phyloP scores from a whole-genome alignment of 73 alveolate species.

The Paramecium pentaurelia region DNA sequence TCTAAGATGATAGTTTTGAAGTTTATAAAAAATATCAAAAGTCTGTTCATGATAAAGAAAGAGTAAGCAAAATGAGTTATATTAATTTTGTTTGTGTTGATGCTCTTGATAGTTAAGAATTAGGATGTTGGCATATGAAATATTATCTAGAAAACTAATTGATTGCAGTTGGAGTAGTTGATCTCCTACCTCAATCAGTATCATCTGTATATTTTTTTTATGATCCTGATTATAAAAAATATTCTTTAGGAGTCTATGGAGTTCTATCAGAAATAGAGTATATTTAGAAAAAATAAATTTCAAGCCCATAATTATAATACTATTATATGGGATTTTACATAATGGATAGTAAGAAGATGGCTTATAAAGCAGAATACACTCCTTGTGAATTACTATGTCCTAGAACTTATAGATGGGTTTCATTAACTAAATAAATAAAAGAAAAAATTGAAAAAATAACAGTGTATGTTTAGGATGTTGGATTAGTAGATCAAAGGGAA shows the following conservation, averaged over 20 bases:
- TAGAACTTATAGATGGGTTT: slow-evolving; percentile 70
- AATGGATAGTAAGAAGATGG: slow-evolving; percentile 69
- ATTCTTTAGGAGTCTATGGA: slow-evolving; percentile 84
- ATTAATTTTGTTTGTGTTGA: slow-evolving; percentile 64
- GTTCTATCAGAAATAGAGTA: slow-evolving; percentile 90
- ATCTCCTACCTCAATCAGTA: slow-evolving; percentile 74
- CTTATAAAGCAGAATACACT: slow-evolving; percentile 78
- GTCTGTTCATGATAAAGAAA: slow-evolving; percentile 62
- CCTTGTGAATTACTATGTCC: slow-evolving; percentile 84
- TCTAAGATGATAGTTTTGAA: slow-evolving; percentile 63
- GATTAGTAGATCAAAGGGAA: not conserved
- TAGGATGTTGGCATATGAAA: slow-evolving; percentile 88
- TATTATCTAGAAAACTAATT: slow-evolving; percentile 91
- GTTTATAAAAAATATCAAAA: slow-evolving; percentile 66
- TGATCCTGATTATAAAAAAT: slow-evolving; percentile 87
- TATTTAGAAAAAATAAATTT: slow-evolving; percentile 63
- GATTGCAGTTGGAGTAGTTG: slow-evolving; percentile 88
- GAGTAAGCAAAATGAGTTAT: slow-evolving; percentile 52
- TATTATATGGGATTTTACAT: slow-evolving; percentile 72
- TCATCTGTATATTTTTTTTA: slow-evolving; percentile 84
- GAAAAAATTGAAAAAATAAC: not conserved
- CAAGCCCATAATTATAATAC: slow-evolving; percentile 54
- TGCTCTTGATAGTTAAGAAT: slow-evolving; percentile 58
- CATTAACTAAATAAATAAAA: slow-evolving; percentile 34
- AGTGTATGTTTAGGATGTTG: not conserved